Evolutionary conservation across 2,329 filamentous ascomycete species (phyloP).

Genomic region (Talaromyces sp.): DNA sequence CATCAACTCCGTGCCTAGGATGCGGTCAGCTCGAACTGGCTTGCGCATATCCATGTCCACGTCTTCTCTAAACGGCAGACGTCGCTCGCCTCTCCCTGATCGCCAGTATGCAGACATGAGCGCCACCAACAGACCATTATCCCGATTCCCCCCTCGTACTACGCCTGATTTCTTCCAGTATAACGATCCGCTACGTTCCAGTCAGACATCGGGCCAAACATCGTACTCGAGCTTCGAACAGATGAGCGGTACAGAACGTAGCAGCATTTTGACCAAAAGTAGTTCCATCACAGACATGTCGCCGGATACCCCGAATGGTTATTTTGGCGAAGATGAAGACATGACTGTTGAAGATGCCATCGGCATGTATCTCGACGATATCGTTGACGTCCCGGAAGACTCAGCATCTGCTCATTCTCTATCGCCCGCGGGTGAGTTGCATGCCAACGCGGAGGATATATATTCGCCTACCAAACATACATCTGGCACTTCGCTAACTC

Average conservation of each 20-base stretch:
- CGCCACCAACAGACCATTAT: conserved; percentile 26
- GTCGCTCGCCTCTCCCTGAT: conserved; percentile 26
- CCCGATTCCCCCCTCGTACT: conserved; percentile 31
- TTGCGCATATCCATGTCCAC: conserved; percentile 39
- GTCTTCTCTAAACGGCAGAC: conserved; percentile 30
- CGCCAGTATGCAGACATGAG: conserved; percentile 24
- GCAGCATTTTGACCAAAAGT: conserved; percentile 74
- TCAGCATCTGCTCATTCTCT: conserved; percentile 23
- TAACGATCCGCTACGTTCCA: conserved; percentile 48
- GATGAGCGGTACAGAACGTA: conserved; percentile 69
- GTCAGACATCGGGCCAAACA: conserved; percentile 59
- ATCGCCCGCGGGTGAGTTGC: conserved; percentile 4
- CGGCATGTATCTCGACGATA: conserved; percentile 58
- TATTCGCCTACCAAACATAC: conserved; percentile 8
- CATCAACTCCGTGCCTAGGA: neutral
- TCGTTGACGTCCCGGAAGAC: conserved; percentile 46
- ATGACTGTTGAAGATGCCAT: conserved; percentile 61
- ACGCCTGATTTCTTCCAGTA: conserved; percentile 28
- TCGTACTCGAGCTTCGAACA: conserved; percentile 57
- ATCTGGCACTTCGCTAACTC: neutral
- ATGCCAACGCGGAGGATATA: conserved; percentile 14
- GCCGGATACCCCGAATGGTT: conserved; percentile 63
- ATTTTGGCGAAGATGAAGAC: conserved; percentile 50
- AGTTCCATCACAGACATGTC: conserved; percentile 67
- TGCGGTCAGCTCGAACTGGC: conserved; percentile 22